phyloP scores from a whole-genome alignment of 2,329 filamentous ascomycete genomes.

The Pyricularia pennisetigena region DNA sequence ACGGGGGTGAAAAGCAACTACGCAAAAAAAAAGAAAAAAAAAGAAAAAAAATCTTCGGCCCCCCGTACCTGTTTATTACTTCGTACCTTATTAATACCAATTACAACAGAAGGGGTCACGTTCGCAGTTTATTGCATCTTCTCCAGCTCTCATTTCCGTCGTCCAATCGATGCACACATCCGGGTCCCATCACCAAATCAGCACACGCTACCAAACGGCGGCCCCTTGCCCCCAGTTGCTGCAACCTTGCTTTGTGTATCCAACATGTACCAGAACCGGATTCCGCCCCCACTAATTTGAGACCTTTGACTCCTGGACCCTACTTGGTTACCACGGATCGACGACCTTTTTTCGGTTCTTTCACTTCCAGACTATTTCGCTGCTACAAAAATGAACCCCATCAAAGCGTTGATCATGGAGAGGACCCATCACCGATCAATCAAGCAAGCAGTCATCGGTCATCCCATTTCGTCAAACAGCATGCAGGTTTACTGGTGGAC shows the following conservation, averaged over 20 bases:
- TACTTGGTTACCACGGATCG: not conserved
- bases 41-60: not conserved
- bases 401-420: not conserved
- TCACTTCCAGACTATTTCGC: not conserved
- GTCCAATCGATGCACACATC: not conserved
- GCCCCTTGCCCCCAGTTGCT: not conserved
- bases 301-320: not conserved
- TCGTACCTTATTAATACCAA: not conserved
- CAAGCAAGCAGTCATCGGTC: not conserved
- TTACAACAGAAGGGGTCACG: not conserved
- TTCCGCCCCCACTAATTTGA: not conserved
- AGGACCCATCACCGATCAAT: not conserved
- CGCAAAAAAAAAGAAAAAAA: too few relatives aligned
- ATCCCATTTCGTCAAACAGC: not conserved
- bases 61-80: not conserved
- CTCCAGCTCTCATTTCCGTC: not conserved
- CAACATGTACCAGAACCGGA: not conserved
- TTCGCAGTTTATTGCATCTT: not conserved
- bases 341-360: not conserved
- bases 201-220: not conserved
- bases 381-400: not conserved
- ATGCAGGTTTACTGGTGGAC: not conserved
- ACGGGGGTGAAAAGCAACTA: not conserved
- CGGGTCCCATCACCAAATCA: not conserved
- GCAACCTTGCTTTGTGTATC: not conserved